These are phyloP conservation scores for Kingdonia uniflora DNA, from an alignment of 164 flowering plant species.

Conservation along the genomic window DNA sequence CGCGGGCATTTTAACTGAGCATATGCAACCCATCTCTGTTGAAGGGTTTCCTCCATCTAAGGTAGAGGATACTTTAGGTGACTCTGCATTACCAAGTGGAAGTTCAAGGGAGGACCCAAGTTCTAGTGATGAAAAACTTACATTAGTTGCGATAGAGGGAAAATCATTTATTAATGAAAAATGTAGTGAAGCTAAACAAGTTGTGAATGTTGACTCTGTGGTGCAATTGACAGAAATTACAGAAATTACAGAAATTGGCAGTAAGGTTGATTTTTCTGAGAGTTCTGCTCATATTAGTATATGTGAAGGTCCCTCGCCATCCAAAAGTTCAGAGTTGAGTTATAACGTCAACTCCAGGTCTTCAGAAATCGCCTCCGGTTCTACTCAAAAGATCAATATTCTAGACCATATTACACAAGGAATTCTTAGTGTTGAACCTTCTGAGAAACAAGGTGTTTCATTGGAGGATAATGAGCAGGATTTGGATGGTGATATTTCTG, in stretches of 20 bases:
- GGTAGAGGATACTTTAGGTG: slow-evolving; percentile 17
- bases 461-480: slow-evolving; percentile 7
- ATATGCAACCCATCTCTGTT: slow-evolving; percentile 31
- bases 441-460: slow-evolving; percentile 6
- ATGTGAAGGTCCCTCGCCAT: slow-evolving; percentile 9
- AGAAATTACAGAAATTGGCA: slow-evolving; percentile 15
- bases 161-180: slow-evolving; percentile 15
- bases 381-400: slow-evolving; percentile 10
- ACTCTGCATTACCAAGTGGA: slow-evolving; percentile 15
- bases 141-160: slow-evolving; percentile 11
- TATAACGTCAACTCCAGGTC: slow-evolving; percentile 8
- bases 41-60: slow-evolving; percentile 18
- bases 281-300: slow-evolving; percentile 9
- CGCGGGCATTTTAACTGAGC: slow-evolving; percentile 25
- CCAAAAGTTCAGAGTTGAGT: slow-evolving; percentile 9
- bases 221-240: not conserved
- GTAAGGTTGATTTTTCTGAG: slow-evolving; percentile 6
- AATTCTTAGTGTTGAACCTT: not conserved
- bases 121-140: too few relatives aligned
- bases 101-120: too few relatives aligned
- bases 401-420: slow-evolving; percentile 3
- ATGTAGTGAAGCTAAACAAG: slow-evolving; percentile 8
- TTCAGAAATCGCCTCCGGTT: slow-evolving; percentile 5
- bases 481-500: slow-evolving; percentile 7
- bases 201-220: slow-evolving; percentile 10